Base-by-base conservation (phyloP, 768 basidiomycete genomes). In the Xerocomellus dryophilus region DNA sequence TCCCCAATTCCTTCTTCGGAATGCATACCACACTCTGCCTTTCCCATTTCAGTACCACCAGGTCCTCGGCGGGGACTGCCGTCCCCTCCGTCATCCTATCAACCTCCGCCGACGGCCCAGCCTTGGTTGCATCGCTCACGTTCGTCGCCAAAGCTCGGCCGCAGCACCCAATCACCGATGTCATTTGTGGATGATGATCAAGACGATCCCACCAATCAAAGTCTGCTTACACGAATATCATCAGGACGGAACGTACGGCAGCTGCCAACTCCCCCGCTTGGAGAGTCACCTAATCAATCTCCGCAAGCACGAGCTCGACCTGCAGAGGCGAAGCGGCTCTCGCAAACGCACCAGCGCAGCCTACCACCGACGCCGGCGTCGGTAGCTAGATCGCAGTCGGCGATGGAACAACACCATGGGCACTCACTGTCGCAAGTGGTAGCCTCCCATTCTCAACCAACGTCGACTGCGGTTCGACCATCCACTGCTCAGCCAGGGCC, bases 361-460 rank as follows among this genome's bases (percentile, higher is more conserved):
- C 59, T 80, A 4, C 79, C 79, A 23, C 74, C 70, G 0, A 76
- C 78, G 14, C 77, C 78, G 18, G 54, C 44, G 3, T 32, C 50
- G 4, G 53, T 62, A 7, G 43, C 60, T 3, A 59, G 64, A 27
- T 60, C 64, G n/a, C 17, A 42, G 7, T 61, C 66, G 7, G 29
- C 47, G 7, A 27, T 25, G 29, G 61, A 61, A 10, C 56, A 60
- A 43, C 53, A 60, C 0, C 66, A 70, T 21, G 59, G 52, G 1
- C 56, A 70, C 21, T 62, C 68, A 3, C 42, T 54, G 1, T 66
- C 64, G 5, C 60, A 67, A 15, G 54, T 57, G 31, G 43, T 47
- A 5, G 4, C 32, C n/a, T 34, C 49, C 9, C 61, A 18, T 14
- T 47, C 44, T 15, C 43, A 32, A 5, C 18, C 57, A 1, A 15